These are phyloP conservation scores for Candida pseudoviswanathii DNA, from an alignment of 1,139 yeast genomes.

Conservation along the genomic window DNA sequence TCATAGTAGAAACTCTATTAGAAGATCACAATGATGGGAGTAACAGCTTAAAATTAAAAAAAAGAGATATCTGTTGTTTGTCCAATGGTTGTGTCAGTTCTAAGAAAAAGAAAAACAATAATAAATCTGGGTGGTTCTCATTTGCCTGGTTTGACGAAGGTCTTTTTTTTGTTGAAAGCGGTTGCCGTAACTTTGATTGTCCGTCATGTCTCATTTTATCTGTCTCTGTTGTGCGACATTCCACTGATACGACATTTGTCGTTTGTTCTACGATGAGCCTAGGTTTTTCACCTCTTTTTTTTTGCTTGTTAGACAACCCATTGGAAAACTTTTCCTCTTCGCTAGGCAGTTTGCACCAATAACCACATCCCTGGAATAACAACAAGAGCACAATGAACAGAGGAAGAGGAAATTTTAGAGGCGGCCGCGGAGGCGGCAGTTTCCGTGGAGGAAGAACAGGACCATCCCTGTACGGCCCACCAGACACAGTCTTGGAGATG, in stretches of 20 bases:
- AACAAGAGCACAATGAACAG: constrained; percentile 47
- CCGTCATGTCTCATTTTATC: too few relatives aligned
- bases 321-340: constrained; percentile 19
- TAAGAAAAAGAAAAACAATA: not conserved
- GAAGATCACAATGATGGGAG: too few relatives aligned
- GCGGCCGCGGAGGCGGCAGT: constrained; percentile 58
- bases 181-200: not conserved
- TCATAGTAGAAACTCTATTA: constrained; percentile 19
- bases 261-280: constrained; percentile 1
- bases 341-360: constrained; percentile 1
- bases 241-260: not conserved
- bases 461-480: constrained; percentile 66
- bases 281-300: not conserved
- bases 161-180: not conserved
- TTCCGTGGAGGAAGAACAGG: constrained; percentile 58
- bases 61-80: too few relatives aligned
- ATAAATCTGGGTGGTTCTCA: not conserved
- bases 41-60: too few relatives aligned
- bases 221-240: not conserved
- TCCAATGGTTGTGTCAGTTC: not conserved
- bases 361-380: not conserved
- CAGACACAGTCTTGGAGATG: constrained; percentile 92
- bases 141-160: not conserved
- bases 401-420: constrained; percentile 75
- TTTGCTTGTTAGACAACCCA: constrained; percentile 4